phyloP scores from a whole-genome alignment of 1,284 basidiomycete genomes.

The Ustilago esculenta region DNA sequence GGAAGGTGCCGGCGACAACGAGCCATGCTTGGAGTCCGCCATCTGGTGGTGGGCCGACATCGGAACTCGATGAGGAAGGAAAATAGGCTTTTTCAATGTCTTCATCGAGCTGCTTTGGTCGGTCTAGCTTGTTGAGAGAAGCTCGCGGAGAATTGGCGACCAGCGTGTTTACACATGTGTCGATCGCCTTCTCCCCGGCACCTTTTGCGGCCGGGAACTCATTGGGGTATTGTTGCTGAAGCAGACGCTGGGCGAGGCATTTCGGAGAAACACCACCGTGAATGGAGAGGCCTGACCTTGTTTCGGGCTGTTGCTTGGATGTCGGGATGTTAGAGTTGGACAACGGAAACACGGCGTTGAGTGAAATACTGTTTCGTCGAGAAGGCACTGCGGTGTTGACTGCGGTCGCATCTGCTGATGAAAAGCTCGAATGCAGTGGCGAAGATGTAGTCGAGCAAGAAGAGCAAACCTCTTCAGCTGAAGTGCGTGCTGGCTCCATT shows the following conservation, averaged over 20 bases:
- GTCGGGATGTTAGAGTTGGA: neutral
- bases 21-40: constrained; percentile 45
- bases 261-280: constrained; percentile 33
- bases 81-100: constrained; percentile 15
- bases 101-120: constrained; percentile 2
- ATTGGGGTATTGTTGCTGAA: constrained; percentile 26
- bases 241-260: constrained; percentile 36
- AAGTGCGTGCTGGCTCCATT: constrained; percentile 20
- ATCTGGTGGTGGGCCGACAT: constrained; percentile 25
- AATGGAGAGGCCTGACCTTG: neutral
- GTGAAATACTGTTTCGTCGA: constrained; percentile 39
- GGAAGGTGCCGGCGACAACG: constrained; percentile 40
- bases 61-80: neutral
- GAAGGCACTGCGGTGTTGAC: constrained; percentile 45
- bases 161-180: constrained; percentile 27
- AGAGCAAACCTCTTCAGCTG: constrained; percentile 15
- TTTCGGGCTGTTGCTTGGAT: neutral
- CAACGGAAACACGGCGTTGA: neutral
- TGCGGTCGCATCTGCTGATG: constrained; percentile 39
- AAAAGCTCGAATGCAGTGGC: constrained; percentile 19
- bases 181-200: constrained; percentile 12
- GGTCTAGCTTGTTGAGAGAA: constrained; percentile 30
- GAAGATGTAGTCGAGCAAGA: constrained; percentile 18
- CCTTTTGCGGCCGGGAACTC: neutral
- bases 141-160: constrained; percentile 38